A percentile compares a stretch with the other conserved stretches of the same genome.
Evolutionary conservation across 306 rosid species (phyloP).

Genomic region (Inga oerstediana): DNA sequence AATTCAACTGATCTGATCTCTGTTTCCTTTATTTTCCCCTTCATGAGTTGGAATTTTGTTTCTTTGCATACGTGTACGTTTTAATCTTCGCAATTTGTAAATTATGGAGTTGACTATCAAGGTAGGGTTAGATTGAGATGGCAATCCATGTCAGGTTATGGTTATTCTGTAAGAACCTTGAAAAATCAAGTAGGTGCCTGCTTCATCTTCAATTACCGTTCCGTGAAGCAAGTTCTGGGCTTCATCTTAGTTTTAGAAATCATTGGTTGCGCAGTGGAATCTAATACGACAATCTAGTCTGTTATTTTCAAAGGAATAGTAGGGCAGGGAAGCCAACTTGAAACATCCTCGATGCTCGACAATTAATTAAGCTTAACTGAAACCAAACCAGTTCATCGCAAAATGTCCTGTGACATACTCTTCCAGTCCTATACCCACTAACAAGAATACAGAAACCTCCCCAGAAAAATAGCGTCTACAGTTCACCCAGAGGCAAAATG

Average conservation of each 20-base stretch:
- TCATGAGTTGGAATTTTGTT: conserved; percentile 29
- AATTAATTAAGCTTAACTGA: background rate
- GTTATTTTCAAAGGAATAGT: background rate
- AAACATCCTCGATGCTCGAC: background rate
- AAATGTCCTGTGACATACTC: background rate
- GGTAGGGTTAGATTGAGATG: conserved; percentile 1
- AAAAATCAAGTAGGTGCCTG: background rate
- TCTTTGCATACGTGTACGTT: conserved; percentile 31
- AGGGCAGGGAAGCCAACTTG: background rate
- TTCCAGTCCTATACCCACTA: background rate
- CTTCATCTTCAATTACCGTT: background rate
- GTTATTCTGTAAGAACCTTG: background rate
- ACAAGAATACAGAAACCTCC: background rate
- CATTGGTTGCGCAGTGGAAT: background rate
- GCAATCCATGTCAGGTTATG: background rate
- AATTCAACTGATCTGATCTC: background rate
- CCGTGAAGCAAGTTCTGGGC: background rate
- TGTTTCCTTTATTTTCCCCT: background rate
- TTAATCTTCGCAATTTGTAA: conserved; percentile 25
- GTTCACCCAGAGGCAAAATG: background rate
- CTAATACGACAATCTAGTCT: background rate
- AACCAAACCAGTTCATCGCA: background rate
- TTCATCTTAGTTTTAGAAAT: background rate
- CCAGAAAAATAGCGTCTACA: background rate
- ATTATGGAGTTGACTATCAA: background rate